Evolutionary conservation across 2,329 filamentous ascomycete species (phyloP).

Genomic region (Aspergillus glaucus): DNA sequence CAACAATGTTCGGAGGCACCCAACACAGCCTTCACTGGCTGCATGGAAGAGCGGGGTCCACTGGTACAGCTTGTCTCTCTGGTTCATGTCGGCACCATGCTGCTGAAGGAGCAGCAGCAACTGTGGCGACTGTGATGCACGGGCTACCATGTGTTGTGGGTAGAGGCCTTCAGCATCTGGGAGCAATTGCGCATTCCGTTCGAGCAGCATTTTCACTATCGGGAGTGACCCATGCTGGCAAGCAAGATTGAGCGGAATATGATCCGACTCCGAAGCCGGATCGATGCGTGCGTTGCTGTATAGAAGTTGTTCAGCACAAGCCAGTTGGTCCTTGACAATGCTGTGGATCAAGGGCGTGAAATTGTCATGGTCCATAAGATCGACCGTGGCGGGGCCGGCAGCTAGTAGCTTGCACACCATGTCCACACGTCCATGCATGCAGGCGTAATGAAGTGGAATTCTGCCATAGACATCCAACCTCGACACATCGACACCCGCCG

Average conservation of each 20-base stretch:
- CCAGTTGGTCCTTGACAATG: slow-evolving; percentile 78
- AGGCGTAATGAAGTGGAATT: slow-evolving; percentile 90
- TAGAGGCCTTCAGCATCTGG: slow-evolving; percentile 93
- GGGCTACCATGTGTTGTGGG: slow-evolving; percentile 92
- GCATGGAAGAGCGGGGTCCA: slow-evolving; percentile 97
- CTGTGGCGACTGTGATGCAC: slow-evolving; percentile 74
- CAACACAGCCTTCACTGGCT: slow-evolving; percentile 89
- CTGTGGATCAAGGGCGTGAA: slow-evolving; percentile 94
- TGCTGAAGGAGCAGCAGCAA: slow-evolving; percentile 73
- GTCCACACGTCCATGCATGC: slow-evolving; percentile 82
- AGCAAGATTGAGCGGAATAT: slow-evolving; percentile 88
- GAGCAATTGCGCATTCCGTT: slow-evolving; percentile 73
- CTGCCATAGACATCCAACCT: slow-evolving; percentile 89
- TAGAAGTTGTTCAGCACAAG: slow-evolving; percentile 74
- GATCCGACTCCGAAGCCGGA: slow-evolving; percentile 77
- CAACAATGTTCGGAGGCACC: slow-evolving; percentile 75
- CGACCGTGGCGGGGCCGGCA: slow-evolving; percentile 67
- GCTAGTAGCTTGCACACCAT: slow-evolving; percentile 71
- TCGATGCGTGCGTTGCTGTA: slow-evolving; percentile 76
- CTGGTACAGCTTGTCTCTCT: slow-evolving; percentile 90
- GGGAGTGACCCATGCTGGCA: slow-evolving; percentile 85
- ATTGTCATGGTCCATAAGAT: slow-evolving; percentile 90
- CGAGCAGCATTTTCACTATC: slow-evolving; percentile 78
- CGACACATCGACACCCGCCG: slow-evolving; percentile 66
- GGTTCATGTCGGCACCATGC: slow-evolving; percentile 83